Percentiles rank a stretch among this genome's conserved stretches.
Evolutionary conservation across 2,329 filamentous ascomycete species (phyloP).

Genomic region (Penicillium sclerotigenum): DNA sequence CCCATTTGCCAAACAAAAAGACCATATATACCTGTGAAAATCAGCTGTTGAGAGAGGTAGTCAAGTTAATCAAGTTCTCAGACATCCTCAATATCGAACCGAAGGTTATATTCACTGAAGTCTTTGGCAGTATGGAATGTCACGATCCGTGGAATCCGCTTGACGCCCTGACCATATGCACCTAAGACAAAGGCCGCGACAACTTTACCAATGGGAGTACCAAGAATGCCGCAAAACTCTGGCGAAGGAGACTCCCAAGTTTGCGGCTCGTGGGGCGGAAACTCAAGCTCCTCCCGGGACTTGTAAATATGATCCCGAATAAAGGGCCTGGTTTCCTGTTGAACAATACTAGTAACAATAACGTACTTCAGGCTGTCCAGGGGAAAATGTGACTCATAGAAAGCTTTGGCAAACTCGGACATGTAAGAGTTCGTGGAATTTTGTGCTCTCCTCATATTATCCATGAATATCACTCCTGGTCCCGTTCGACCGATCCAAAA

Average conservation of each 20-base stretch:
- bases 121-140: neutral
- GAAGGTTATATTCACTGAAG: neutral
- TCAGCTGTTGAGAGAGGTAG: neutral
- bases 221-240: slow-evolving; percentile 7
- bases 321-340: neutral
- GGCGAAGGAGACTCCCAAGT: slow-evolving; percentile 5
- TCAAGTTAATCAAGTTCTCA: neutral
- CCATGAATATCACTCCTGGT: slow-evolving; percentile 3
- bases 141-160: slow-evolving; percentile 5
- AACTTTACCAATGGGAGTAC: slow-evolving; percentile 9
- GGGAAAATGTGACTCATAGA: slow-evolving; percentile 1
- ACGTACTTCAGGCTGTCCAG: neutral
- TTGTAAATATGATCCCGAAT: neutral
- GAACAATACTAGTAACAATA: neutral
- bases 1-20: neutral
- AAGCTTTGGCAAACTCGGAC: neutral
- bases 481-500: slow-evolving; percentile 1
- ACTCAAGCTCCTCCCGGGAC: neutral
- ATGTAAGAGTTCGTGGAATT: neutral
- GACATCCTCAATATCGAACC: slow-evolving; percentile 2
- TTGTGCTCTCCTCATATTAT: neutral
- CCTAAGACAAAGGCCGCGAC: slow-evolving; percentile 1
- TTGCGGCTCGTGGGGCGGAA: neutral
- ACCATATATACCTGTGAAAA: too few species aligned
- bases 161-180: slow-evolving; percentile 6